Evolutionary conservation across 2,329 filamentous ascomycete species (phyloP).

Genomic region (Calonectria pauciramosa): DNA sequence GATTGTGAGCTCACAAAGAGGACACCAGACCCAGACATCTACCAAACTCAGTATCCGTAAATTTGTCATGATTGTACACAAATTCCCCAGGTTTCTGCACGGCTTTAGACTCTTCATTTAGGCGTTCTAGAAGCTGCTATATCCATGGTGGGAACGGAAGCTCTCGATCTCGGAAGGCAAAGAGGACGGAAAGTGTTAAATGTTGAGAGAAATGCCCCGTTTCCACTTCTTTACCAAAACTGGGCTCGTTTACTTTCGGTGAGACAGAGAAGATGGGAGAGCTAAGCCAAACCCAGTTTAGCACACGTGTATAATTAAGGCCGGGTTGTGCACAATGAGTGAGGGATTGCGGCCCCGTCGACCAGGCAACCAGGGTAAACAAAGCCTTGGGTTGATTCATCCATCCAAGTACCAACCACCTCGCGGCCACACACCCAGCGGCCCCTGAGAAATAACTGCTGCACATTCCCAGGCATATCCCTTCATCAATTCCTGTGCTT

Average conservation of each 20-base stretch:
- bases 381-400: conserved; percentile 41
- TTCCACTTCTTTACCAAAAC: background rate
- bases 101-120: background rate
- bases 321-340: background rate
- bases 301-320: background rate
- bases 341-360: conserved; percentile 35
- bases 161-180: background rate
- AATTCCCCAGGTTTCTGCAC: too few relatives aligned
- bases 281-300: background rate
- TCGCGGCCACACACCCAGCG: conserved; percentile 41
- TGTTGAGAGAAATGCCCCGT: background rate
- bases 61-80: background rate
- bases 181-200: background rate
- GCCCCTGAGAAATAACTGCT: conserved; percentile 35
- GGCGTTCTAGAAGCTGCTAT: background rate
- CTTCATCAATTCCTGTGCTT: conserved; percentile 27
- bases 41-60: background rate
- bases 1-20: background rate
- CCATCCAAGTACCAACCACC: conserved; percentile 45
- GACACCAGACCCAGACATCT: background rate
- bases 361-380: conserved; percentile 54
- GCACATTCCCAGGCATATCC: conserved; percentile 40
- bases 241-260: background rate
- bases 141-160: background rate
- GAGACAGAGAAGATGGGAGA: background rate